Conservation (phyloP, 1,139 yeast genomes). For the Pichia sp. region DNA sequence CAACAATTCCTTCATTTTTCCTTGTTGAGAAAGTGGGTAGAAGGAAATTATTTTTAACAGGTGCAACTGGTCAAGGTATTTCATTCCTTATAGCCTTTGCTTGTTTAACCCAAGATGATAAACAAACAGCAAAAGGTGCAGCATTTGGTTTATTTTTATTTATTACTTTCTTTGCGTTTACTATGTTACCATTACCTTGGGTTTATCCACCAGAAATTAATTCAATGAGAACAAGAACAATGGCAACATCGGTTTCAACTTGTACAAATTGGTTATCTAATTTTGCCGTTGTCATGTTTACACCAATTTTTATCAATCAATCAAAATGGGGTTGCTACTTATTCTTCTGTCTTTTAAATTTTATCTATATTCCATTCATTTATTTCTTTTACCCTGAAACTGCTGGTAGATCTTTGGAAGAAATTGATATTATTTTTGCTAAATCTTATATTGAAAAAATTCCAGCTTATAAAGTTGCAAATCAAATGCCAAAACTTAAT, state of each 20-base stretch:
- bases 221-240: conserved; percentile 37
- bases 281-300: conserved; percentile 42
- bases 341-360: conserved; percentile 35
- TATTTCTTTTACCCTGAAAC: conserved; percentile 66
- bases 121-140: conserved; percentile 35
- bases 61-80: conserved; percentile 37
- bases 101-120: conserved; percentile 30
- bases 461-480: conserved; percentile 46
- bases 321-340: conserved; percentile 38
- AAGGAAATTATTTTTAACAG: conserved; percentile 39
- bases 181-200: conserved; percentile 38
- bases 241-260: conserved; percentile 39
- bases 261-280: conserved; percentile 47
- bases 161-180: conserved; percentile 34
- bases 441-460: conserved; percentile 41
- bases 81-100: conserved; percentile 36
- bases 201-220: conserved; percentile 40
- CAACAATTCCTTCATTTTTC: conserved; percentile 58
- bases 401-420: conserved; percentile 55
- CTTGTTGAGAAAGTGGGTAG: conserved; percentile 61
- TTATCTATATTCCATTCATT: conserved; percentile 47
- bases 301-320: conserved; percentile 38
- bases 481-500: conserved; percentile 41
- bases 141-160: conserved; percentile 43
- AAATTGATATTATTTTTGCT: conserved; percentile 50